Evolutionary conservation across 177 flowering plant genomes (phyloP).

Genomic region (Vitis hybrid): DNA sequence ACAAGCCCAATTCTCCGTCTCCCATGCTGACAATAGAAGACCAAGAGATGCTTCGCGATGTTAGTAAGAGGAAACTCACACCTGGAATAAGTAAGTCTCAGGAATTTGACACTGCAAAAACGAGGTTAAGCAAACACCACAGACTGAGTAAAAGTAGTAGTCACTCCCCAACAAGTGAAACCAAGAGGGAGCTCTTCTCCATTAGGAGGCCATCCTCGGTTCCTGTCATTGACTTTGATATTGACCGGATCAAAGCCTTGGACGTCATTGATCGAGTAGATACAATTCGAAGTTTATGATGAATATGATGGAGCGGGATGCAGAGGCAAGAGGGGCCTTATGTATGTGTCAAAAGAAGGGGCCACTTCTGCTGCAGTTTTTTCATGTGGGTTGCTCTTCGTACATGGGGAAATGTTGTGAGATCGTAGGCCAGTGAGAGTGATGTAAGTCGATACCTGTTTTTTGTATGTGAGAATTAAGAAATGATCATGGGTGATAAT

Average conservation of each 20-base stretch:
- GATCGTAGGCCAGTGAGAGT: conserved; percentile 8
- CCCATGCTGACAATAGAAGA: conserved; percentile 67
- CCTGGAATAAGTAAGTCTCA: conserved; percentile 95
- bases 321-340: neutral
- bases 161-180: conserved; percentile 67
- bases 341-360: neutral
- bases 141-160: conserved; percentile 81
- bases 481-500: neutral
- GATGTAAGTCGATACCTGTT: neutral
- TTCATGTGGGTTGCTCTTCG: neutral
- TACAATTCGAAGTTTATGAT: conserved; percentile 39
- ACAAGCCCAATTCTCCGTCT: conserved; percentile 35
- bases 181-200: conserved; percentile 47
- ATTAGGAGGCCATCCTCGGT: conserved; percentile 51
- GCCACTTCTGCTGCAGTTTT: conserved; percentile 8
- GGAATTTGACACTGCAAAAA: conserved; percentile 68
- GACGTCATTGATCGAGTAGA: conserved; percentile 94
- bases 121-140: conserved; percentile 54
- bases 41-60: conserved; percentile 76
- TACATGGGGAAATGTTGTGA: neutral
- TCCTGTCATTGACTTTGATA: conserved; percentile 73
- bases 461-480: conserved; percentile 13
- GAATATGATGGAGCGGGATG: neutral
- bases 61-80: conserved; percentile 66
- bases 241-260: conserved; percentile 77